Base-by-base conservation (phyloP, 1,284 basidiomycete genomes). In the Ganoderma leucocontextum region DNA sequence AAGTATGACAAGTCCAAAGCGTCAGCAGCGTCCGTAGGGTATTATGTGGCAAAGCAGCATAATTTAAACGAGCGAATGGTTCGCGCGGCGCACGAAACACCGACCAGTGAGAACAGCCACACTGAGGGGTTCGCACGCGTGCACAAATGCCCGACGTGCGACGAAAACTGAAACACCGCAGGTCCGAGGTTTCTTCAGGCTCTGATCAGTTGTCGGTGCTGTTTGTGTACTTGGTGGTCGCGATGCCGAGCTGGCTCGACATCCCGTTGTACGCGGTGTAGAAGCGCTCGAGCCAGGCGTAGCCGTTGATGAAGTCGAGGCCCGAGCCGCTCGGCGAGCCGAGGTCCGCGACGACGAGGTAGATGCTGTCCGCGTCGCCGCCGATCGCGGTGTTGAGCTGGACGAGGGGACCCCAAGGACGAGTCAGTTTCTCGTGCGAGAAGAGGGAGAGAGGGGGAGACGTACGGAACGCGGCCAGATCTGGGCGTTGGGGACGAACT, bases 381-480 rank as follows among this genome's bases (percentile, higher is more conserved):
- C 86, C 85, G 52, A 88, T 82, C 9, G 70, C 71, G 15, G 77
- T 76, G 76, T 88, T 87, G 67, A 86, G 60, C 60, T n/a, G 15
- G 19, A 5, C 4, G 15, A 57, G 9, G 22, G 25, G 8, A 12
- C 47, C 8, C 13, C 39, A 10, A 8, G 33, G 38, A 10, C 35
- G 19, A 29, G 47, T 25, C 9, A 49, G 22, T 22, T 22, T 13
- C 47, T 9, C 17, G 38, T 22, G 13, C 12, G 25, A 1, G 25
- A 6, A n/a, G 5, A 9, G 1, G 25, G 47, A 17, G 8, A 35
- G 38, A 35, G 35, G 3, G n/a, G 35, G 19, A 36, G 36, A 61
- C 64, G n/a, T 61, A 69, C 67, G 3, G 68, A 52, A 17, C 67
- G 67, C 10, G 68, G 68, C 65, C 64, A 70, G 60, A 64, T 63